Evolutionary conservation across 768 basidiomycete genomes (phyloP), one percentile per base, ranked within the genome.

Genomic region (Trametopsis cervina): DNA sequence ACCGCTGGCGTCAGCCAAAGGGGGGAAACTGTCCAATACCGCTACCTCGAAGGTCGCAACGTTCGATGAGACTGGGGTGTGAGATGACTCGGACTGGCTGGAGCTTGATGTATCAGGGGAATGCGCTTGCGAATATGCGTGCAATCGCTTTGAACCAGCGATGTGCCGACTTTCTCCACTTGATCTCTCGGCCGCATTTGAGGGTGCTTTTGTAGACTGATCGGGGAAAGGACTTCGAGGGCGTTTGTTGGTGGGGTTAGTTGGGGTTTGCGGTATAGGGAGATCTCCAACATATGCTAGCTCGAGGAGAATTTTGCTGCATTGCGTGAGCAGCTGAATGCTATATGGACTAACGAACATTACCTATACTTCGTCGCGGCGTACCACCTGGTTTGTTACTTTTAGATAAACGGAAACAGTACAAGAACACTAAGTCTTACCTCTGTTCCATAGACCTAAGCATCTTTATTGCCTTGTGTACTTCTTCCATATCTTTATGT

Each of bases 251-350:
- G 63, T 70, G 3, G 73, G 66, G 0, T 64, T 57, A 4, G 80
- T 77, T 44, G 74, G 78, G 0, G 71, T 58, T 42, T 75, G 71
- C 2, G 85, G 85, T 4, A 86, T 68, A 0, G 83, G 85, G 0
- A 87, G 69, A 21, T 86, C 82, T 1, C 85, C 83, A 4, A 80
- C 83, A 0, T 74, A 80, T 3, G 85, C 82, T 1, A 88, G 68
- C 53, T 88, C 83, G 53, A 78, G 85, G 15, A 87, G 64, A 36
- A 88, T 75, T 55, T 86, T 83, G 83, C 85, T 85, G 18, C 29
- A 7, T 7, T 7, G 15, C 15, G 29, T 33, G 29, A 33, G 29
- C 7, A 15, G 15, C 29, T n/a, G n/a, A 33, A 15, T 33, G 7
- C 29, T 33, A 15, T 33, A 33, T 33, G 15, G 15, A 7, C 29